Evolutionary conservation across 164 flowering plant species (phyloP).

Genomic region (Stephania yunnanensis): DNA sequence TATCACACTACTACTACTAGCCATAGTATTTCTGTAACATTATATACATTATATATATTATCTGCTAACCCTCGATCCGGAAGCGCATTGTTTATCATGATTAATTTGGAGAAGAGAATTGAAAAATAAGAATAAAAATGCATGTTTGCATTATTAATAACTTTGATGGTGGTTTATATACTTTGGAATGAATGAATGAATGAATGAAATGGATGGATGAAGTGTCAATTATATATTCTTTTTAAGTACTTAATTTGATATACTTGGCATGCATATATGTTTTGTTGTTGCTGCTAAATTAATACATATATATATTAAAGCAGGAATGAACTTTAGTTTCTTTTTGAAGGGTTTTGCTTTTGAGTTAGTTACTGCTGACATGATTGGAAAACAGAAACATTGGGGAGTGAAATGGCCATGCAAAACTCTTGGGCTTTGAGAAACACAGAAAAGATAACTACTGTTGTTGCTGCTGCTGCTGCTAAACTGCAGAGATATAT

Average conservation of each 20-base stretch:
- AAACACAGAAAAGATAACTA: conserved; percentile 8
- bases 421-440: conserved; percentile 18
- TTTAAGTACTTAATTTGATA: neutral
- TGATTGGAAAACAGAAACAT: conserved; percentile 27
- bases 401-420: conserved; percentile 15
- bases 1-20: neutral
- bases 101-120: neutral
- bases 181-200: neutral
- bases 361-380: conserved; percentile 33
- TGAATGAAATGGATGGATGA: neutral
- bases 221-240: neutral
- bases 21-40: neutral
- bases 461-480: too few relatives aligned
- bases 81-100: neutral
- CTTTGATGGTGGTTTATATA: too few relatives aligned
- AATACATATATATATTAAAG: neutral
- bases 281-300: conserved; percentile 6
- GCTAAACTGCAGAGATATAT: too few relatives aligned
- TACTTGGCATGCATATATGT: conserved; percentile 1
- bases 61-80: neutral
- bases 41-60: neutral
- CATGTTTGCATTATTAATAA: neutral
- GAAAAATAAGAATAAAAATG: neutral
- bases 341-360: conserved; percentile 19
- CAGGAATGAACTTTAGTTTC: conserved; percentile 18